Conservation (phyloP, 306 rosid genomes). For the Oxytropis ochrocephala region DNA sequence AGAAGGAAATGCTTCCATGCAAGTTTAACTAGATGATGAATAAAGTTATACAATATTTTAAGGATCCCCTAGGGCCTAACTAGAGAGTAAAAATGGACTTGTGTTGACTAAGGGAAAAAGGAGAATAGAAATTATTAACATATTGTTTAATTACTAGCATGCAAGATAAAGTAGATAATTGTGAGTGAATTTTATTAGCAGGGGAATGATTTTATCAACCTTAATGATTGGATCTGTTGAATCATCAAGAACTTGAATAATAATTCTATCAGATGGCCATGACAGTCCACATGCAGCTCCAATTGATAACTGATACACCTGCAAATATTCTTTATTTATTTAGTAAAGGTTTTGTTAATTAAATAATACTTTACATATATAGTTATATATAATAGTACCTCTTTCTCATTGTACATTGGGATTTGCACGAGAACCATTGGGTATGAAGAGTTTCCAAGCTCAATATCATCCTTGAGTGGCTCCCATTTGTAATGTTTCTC, state of each 20-base stretch:
- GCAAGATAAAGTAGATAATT: conserved; percentile 5
- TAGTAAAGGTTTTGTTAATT: neutral
- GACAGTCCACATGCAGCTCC: conserved; percentile 66
- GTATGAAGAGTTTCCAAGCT: conserved; percentile 52
- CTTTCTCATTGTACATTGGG: conserved; percentile 65
- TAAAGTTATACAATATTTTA: neutral
- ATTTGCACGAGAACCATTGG: conserved; percentile 68
- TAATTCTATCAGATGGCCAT: conserved; percentile 64
- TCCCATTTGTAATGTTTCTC: conserved; percentile 75
- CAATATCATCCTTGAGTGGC: conserved; percentile 61
- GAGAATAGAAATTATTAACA: neutral
- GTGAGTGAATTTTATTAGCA: neutral
- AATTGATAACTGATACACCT: conserved; percentile 66
- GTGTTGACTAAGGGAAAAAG: neutral
- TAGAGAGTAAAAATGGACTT: neutral
- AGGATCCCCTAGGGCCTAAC: neutral
- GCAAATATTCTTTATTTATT: neutral
- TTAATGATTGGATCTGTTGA: conserved; percentile 59
- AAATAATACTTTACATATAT: neutral
- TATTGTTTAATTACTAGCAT: neutral
- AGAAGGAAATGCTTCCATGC: conserved; percentile 8
- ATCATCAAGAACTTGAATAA: conserved; percentile 74
- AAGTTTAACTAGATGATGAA: neutral
- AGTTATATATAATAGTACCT: conserved; percentile 22
- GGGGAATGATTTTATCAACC: conserved; percentile 42